Base-by-base conservation (phyloP, 495 filamentous ascomycete species). In the Penicillium cinerascens region DNA sequence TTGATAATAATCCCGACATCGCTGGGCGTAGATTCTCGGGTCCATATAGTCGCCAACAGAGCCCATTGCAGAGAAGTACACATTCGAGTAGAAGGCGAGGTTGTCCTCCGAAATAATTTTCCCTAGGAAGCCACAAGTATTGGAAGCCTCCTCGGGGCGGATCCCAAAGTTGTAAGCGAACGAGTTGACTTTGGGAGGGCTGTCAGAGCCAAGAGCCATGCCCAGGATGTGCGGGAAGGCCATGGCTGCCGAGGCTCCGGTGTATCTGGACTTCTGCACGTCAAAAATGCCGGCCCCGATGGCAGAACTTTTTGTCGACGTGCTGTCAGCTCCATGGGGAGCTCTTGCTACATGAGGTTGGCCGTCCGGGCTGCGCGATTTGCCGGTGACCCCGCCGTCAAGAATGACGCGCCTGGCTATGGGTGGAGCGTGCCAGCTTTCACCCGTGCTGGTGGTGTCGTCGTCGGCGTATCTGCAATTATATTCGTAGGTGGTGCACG, bases 221-320 rank as follows among this genome's bases (percentile, higher is more conserved):
- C 64, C 60, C 23, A 69, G 41, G 44, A 69, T 58, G 43, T 69
- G 64, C 35, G 67, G 67, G 21, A 69, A 69, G 18, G 64, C 65
- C 65, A 65, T 68, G 45, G 65, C 65, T 25, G 62, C 65, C 15
- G 65, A 68, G 45, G 57, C 65, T 13, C 62, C 65, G 9, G 59
- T 25, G 56, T 67, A 59, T 59, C 66, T 58, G 51, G 33, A 57
- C 47, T 67, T 69, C n/a, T 65, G 60, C 52, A 45, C 61, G 48
- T 69, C 66, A 26, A 67, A 67, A 47, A 69, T 69, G 21, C 56
- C 50, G 42, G 59, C 44, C 40, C 27, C 49, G 37, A 50, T 47
- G n/a, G 44, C n/a, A 18, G 58, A 52, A 11, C 29, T 33, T 10
- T 13, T 33, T 11, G 10, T 13, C 29, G 29, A 33, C 4, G 29